These are phyloP conservation scores for Quercus parvula DNA, from an alignment of 306 rosid species.

Conservation along the genomic window DNA sequence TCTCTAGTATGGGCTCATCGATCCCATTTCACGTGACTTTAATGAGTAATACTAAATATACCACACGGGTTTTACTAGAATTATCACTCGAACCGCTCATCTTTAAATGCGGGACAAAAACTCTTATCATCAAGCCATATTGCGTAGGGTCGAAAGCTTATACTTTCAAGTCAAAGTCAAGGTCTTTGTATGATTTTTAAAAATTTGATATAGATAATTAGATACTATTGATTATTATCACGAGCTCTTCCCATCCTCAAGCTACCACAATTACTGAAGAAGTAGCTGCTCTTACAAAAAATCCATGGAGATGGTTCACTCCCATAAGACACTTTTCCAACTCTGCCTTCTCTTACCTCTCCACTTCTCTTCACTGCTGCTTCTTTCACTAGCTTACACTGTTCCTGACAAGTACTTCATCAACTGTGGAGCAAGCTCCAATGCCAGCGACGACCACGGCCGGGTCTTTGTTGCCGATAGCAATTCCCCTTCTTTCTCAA, in stretches of 20 bases:
- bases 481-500: neutral
- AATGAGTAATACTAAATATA: accelerated
- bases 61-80: accelerated
- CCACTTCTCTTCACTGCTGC: slow-evolving; percentile 15
- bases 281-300: neutral
- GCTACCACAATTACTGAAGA: no score
- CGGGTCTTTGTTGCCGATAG: slow-evolving; percentile 9
- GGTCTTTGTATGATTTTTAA: no score
- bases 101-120: accelerated
- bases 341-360: slow-evolving; percentile 24
- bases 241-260: no score
- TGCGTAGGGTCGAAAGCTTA: no score
- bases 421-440: slow-evolving; percentile 32
- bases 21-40: accelerated
- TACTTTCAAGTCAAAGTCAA: no score
- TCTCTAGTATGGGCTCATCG: no score
- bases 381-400: neutral
- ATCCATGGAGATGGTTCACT: slow-evolving; percentile 12
- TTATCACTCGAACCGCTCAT: accelerated
- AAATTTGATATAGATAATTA: no score
- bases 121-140: no score
- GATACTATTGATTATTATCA: no score
- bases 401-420: slow-evolving; percentile 23
- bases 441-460: accelerated
- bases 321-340: neutral